These are phyloP conservation scores for Pistacia vera DNA, from an alignment of 345 rosid species.

Conservation along the genomic window DNA sequence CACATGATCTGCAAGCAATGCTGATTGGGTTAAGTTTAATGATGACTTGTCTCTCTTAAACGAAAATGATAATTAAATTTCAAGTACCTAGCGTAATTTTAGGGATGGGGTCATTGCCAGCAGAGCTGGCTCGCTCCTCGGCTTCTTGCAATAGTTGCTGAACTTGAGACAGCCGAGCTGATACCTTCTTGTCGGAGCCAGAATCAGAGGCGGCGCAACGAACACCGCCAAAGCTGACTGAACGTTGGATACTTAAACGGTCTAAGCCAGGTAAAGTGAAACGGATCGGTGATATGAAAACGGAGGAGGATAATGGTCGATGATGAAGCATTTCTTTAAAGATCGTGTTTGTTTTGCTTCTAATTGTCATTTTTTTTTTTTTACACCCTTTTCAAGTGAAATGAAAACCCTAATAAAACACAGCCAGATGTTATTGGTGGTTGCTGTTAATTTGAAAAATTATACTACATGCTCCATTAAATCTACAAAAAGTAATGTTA, in stretches of 20 bases:
- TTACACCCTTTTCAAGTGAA: neutral
- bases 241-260: slow-evolving; percentile 20
- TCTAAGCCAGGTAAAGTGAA: slow-evolving; percentile 20
- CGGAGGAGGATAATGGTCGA: slow-evolving; percentile 27
- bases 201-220: slow-evolving; percentile 59
- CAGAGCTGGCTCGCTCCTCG: slow-evolving; percentile 74
- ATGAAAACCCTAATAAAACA: slow-evolving; percentile 12
- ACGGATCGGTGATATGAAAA: slow-evolving; percentile 29
- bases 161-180: slow-evolving; percentile 73
- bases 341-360: slow-evolving; percentile 47
- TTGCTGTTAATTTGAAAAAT: neutral
- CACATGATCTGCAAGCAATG: slow-evolving; percentile 59
- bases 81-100: slow-evolving; percentile 66
- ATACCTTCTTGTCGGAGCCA: slow-evolving; percentile 54
- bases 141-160: slow-evolving; percentile 77
- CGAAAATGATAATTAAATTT: neutral
- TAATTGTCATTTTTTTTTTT: slow-evolving; percentile 52
- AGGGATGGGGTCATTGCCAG: slow-evolving; percentile 64
- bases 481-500: too few relatives aligned
- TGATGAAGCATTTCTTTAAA: slow-evolving; percentile 38
- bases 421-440: slow-evolving; percentile 2
- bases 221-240: slow-evolving; percentile 42
- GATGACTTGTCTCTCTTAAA: neutral
- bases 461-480: too few relatives aligned
- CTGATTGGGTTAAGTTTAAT: neutral